phyloP scores from a whole-genome alignment of 2,329 filamentous ascomycete genomes.

The Colletotrichum sp. region DNA sequence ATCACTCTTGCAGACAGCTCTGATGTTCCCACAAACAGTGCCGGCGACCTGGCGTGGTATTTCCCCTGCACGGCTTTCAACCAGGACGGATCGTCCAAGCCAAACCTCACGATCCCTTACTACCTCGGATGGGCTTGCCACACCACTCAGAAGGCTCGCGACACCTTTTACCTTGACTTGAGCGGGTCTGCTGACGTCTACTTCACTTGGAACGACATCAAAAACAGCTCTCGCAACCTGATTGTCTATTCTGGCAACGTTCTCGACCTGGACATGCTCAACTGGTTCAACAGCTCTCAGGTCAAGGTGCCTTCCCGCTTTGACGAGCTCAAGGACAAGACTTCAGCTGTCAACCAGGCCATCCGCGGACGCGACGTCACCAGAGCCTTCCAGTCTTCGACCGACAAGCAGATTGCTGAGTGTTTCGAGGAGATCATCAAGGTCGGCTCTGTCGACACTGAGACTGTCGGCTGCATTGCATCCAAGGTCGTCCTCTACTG shows the following conservation, averaged over 20 bases:
- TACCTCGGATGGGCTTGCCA: constrained; percentile 92
- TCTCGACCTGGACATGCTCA: constrained; percentile 83
- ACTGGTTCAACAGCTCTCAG: constrained; percentile 87
- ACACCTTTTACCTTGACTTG: constrained; percentile 76
- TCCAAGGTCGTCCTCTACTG: constrained; percentile 97
- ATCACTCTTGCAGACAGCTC: constrained; percentile 76
- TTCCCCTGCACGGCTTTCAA: constrained; percentile 93
- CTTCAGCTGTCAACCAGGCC: constrained; percentile 59
- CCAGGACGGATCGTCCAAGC: constrained; percentile 84
- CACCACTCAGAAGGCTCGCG: constrained; percentile 70
- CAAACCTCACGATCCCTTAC: constrained; percentile 75
- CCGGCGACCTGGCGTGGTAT: constrained; percentile 88
- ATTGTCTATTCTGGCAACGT: constrained; percentile 95
- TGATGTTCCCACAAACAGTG: constrained; percentile 76
- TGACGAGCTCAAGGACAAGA: constrained; percentile 75
- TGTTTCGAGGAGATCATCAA: constrained; percentile 95
- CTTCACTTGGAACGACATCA: constrained; percentile 94
- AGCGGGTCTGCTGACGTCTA: constrained; percentile 82
- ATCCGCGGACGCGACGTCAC: constrained; percentile 89
- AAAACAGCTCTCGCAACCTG: constrained; percentile 85
- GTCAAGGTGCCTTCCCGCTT: constrained; percentile 79
- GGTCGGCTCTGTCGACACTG: constrained; percentile 93
- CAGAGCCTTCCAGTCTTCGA: constrained; percentile 77
- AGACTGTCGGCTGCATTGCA: constrained; percentile 95
- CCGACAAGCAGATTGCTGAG: constrained; percentile 81